Conservation (phyloP, 176 grass and related monocot genomes). For the Carex cristatella region DNA sequence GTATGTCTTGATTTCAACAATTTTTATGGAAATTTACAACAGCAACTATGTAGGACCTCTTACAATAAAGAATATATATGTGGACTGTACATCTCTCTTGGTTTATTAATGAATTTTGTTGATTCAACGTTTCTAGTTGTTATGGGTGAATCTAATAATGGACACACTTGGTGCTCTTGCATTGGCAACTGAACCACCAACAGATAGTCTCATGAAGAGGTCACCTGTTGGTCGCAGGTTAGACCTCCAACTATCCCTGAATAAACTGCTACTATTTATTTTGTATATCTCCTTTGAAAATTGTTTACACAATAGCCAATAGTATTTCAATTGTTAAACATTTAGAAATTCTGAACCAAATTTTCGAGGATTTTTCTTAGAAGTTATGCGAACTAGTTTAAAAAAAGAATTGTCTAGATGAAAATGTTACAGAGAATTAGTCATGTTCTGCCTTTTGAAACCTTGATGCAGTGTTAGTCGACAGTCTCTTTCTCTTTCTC, state of each 20-base stretch:
- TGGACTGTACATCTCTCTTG: background rate
- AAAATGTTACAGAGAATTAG: background rate
- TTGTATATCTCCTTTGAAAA: background rate
- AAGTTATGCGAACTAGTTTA: background rate
- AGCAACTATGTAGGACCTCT: background rate
- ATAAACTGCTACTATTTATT: constrained; percentile 4
- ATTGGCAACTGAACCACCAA: constrained; percentile 95
- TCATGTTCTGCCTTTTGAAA: background rate
- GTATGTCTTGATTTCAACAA: background rate
- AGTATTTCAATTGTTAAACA: background rate
- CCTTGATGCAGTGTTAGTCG: background rate
- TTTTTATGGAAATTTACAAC: background rate
- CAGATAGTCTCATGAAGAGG: constrained; percentile 68
- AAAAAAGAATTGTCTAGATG: background rate
- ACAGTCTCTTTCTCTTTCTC: background rate
- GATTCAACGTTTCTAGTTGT: constrained; percentile 51
- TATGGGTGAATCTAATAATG: constrained; percentile 99
- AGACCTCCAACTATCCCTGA: background rate
- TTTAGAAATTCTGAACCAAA: background rate
- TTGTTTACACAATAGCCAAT: background rate
- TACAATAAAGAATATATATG: background rate
- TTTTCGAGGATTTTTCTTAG: background rate
- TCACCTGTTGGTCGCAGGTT: constrained; percentile 78
- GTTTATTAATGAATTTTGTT: constrained; percentile 15
- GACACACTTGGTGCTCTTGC: constrained; percentile 97